Conservation (phyloP, 208 protist species). For the Acanthamoeba culbertsoni region DNA sequence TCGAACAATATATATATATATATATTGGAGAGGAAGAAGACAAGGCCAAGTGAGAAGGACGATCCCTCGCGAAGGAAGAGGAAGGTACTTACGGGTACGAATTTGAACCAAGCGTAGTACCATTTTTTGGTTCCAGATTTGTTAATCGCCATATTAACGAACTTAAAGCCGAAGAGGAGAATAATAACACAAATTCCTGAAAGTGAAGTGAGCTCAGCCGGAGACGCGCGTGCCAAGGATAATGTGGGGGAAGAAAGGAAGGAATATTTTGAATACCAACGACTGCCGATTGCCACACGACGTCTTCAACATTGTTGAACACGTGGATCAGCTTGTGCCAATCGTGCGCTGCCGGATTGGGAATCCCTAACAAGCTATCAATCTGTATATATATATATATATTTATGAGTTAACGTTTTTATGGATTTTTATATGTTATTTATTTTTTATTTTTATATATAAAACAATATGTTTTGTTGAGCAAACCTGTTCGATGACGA, state of each 20-base stretch:
- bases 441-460: no score
- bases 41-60: no score
- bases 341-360: conserved; percentile 24
- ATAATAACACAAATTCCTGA: not conserved
- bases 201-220: not conserved
- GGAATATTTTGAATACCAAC: not conserved
- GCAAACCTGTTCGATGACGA: conserved; percentile 8
- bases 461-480: not conserved
- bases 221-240: not conserved
- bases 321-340: conserved; percentile 48
- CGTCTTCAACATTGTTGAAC: not conserved
- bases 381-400: not conserved
- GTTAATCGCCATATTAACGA: not conserved
- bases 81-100: not conserved
- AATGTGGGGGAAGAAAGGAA: not conserved
- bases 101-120: conserved; percentile 9
- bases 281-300: conserved; percentile 6
- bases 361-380: not conserved
- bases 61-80: not conserved
- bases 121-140: not conserved
- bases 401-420: no score
- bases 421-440: no score
- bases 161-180: not conserved
- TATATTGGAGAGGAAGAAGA: not conserved
- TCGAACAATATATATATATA: not conserved